Evolutionary conservation across 768 basidiomycete genomes (phyloP), one percentile per base, ranked within the genome.

Genomic region (Tremella mesenterica): DNA sequence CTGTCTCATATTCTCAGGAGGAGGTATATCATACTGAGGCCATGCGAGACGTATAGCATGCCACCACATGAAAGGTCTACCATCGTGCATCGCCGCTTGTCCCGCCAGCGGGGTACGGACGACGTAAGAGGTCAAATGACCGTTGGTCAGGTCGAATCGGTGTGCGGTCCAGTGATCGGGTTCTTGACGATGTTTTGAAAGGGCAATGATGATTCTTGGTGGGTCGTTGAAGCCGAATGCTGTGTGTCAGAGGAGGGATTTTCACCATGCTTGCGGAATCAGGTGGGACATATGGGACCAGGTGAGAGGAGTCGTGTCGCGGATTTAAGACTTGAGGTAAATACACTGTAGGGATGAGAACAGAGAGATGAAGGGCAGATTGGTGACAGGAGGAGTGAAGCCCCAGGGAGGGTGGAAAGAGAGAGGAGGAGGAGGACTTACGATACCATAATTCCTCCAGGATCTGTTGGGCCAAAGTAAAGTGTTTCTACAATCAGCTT

Each of bases 31-130:
- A 16, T 59, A 61, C 12, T 63, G 53, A 0, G 71, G 73, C 71
- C 71, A 74, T 0, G 71, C 70, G 26, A 50, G 56, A 14, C 70
- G 60, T 20, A 74, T 70, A 16, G 65, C 64, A 39, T 67, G 62
- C 71, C 71, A 74, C 73, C 71, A 74, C 60, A 63, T 66, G 59
- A 69, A 70, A 6, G 71, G 69, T 29, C 72, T 56, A 16, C 71
- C 71, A 45, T 74, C 73, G 2, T 54, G 52, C 8, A 68, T 50
- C 2, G 49, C 50, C 39, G 65, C 60, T 10, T 63, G 53, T n/a
- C 60, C 50, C 4, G 8, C 38, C 23, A 18, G n/a, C n/a, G n/a
- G 38, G 28, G 62, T 53, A 14, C 56, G 63, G 18, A 72, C 70
- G 1, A 53, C 33, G 49, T 70, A 71, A 2, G 67, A 65, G 20